Base-by-base conservation (phyloP, 2,329 filamentous ascomycete genomes). In the Ceratocystis alfenasii region DNA sequence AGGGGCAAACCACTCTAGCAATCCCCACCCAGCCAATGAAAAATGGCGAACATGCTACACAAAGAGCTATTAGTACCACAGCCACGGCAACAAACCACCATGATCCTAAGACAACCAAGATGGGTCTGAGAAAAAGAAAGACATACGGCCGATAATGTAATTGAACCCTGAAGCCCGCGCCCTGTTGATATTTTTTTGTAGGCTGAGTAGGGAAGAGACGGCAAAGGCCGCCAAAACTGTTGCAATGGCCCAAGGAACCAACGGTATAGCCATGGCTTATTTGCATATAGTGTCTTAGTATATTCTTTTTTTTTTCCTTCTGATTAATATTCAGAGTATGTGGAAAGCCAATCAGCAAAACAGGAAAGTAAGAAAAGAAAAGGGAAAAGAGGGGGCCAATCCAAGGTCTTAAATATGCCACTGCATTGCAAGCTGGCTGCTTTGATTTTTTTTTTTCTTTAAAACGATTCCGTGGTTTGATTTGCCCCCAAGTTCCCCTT, bases 21-120 rank as follows among this genome's bases (percentile, higher is more conserved):
- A 81, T 81, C 30, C 85, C 70, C 65, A 86, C 77, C 81, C 84
- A 87, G 25, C 78, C 70, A 17, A 77, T 69, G 69, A 79, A 81
- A 71, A 82, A 80, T 0, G 80, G 77, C 22, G 75, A 77, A 53
- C 77, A 72, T 15, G 81, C 81, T 83, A 22, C 22, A 41, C n/a
- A 20, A 6, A 22, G n/a, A 20, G 10, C n/a, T 50, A 46, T 63
- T 12, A 63, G 30, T 45, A 61, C 66, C 65, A 12, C 6, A 33
- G n/a, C 22, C 36, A 60, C 15, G n/a, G 5, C n/a, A 28, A 30
- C 12, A 5, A 62, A 5, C 59, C 33, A 71, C 20, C 71, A 68
- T 41, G 33, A n/a, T 57, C 5, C n/a, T 45, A 12, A 45, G 25
- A 25, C 7, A 7, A 5, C 36, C 22, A 45, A 10, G 30, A 44